These are phyloP conservation scores for Eimeria praecox DNA, from an alignment of 169 alveolate genomes.

Conservation along the genomic window DNA sequence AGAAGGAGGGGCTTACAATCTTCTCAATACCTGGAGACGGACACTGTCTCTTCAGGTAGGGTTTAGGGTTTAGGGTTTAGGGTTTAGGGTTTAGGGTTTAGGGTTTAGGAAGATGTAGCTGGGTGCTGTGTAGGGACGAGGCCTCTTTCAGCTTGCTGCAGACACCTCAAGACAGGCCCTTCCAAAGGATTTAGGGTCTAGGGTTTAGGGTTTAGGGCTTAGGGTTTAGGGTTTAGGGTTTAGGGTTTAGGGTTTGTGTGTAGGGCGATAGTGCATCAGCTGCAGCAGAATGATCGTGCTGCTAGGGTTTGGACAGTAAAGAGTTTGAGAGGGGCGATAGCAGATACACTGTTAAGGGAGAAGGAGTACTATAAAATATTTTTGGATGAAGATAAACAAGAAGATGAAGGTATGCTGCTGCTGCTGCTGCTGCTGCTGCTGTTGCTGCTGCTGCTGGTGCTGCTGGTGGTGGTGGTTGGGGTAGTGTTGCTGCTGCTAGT, in stretches of 20 bases:
- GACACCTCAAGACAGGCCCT: too few species aligned
- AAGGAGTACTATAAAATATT: background rate
- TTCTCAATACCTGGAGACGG: background rate
- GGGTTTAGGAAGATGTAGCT: too few species aligned
- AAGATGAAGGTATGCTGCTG: constrained; percentile 15
- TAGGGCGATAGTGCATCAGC: constrained; percentile 9
- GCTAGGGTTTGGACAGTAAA: background rate
- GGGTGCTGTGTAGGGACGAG: too few species aligned
- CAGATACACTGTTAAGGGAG: background rate
- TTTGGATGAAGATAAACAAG: background rate
- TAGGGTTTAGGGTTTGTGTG: constrained; percentile 12
- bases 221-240: constrained; percentile 32
- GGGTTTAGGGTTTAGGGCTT: constrained; percentile 17
- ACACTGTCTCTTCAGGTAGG: background rate
- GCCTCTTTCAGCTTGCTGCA: too few species aligned
- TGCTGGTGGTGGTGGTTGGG: background rate
- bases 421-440: constrained; percentile 38
- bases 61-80: constrained; percentile 6
- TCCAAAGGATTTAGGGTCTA: background rate
- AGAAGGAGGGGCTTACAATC: background rate
- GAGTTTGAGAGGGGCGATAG: background rate
- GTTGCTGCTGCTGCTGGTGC: background rate
- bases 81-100: background rate
- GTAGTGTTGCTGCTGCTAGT: background rate
- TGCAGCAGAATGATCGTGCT: background rate